Evolutionary conservation across 495 filamentous ascomycete genomes (phyloP).

Genomic region (Tuber calosporum): DNA sequence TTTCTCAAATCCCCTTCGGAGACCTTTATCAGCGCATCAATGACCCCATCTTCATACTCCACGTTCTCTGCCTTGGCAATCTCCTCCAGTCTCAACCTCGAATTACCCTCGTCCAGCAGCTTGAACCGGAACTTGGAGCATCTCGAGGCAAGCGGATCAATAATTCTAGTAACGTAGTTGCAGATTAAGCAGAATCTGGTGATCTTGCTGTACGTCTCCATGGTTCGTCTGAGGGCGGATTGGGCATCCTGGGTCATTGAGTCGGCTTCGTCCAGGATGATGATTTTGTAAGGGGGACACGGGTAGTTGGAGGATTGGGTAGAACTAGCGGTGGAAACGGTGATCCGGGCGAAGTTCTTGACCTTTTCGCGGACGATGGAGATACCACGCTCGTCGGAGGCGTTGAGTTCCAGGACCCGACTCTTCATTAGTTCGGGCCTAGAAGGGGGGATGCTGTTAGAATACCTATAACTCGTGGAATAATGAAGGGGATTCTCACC

Average conservation of each 20-base stretch:
- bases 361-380: constrained; percentile 96
- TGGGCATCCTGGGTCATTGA: constrained; percentile 99
- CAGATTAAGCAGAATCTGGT: constrained; percentile 96
- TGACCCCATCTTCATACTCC: constrained; percentile 63
- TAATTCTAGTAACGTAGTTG: constrained; percentile 97
- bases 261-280: constrained; percentile 95
- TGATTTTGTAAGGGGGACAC: constrained; percentile 96
- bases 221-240: constrained; percentile 81
- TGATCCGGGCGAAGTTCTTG: constrained; percentile 93
- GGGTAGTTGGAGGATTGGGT: constrained; percentile 68
- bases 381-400: constrained; percentile 96
- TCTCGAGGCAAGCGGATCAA: constrained; percentile 84
- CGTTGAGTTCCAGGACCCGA: constrained; percentile 95
- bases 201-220: constrained; percentile 96
- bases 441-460: not conserved
- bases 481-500: not conserved
- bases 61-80: constrained; percentile 76
- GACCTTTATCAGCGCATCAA: constrained; percentile 75
- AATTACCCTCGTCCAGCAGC: constrained; percentile 75
- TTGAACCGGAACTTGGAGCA: constrained; percentile 99
- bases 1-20: constrained; percentile 91
- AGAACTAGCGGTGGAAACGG: constrained; percentile 71
- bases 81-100: constrained; percentile 63
- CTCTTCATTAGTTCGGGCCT: constrained; percentile 84
- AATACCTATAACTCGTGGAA: not conserved